Evolutionary conservation across 257 asterid species (phyloP).

Genomic region (Leonotis leonurus): DNA sequence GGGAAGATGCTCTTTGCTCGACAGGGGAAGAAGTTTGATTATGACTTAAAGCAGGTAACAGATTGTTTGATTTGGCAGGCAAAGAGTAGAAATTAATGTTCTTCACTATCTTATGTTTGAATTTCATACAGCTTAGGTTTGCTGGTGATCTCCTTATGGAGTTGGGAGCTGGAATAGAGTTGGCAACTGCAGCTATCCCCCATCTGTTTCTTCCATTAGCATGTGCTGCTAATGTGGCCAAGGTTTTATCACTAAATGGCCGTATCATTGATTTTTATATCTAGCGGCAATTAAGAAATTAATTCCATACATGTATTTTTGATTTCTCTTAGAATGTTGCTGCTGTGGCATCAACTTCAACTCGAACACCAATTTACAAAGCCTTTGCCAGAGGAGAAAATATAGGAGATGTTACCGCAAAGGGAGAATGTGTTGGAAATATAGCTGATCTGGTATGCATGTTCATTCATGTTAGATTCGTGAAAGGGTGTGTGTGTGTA

Average conservation of each 20-base stretch:
- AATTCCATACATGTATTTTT: constrained; percentile 13
- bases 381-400: constrained; percentile 99
- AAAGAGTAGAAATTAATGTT: background rate
- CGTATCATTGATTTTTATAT: too few relatives aligned
- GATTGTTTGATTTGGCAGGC: constrained; percentile 5
- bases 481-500: too few relatives aligned
- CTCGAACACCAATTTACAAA: constrained; percentile 97
- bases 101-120: too few relatives aligned
- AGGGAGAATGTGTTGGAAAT: constrained; percentile 96
- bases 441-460: constrained; percentile 84
- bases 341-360: constrained; percentile 95
- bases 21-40: constrained; percentile 96
- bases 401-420: constrained; percentile 98
- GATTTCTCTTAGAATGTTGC: constrained; percentile 68
- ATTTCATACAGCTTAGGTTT: constrained; percentile 69
- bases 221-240: constrained; percentile 94
- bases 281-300: constrained; percentile 1
- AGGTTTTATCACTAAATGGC: constrained; percentile 43
- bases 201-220: constrained; percentile 95
- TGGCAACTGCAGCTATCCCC: constrained; percentile 84
- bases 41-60: constrained; percentile 93
- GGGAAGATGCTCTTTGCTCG: constrained; percentile 97
- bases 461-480: constrained; percentile 8
- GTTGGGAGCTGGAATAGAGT: constrained; percentile 94
- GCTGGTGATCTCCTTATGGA: constrained; percentile 97